Percentiles rank a stretch among this genome's conserved stretches.
Evolutionary conservation across 2,329 filamentous ascomycete species (phyloP).

Genomic region (Cladobotryum protrusum): DNA sequence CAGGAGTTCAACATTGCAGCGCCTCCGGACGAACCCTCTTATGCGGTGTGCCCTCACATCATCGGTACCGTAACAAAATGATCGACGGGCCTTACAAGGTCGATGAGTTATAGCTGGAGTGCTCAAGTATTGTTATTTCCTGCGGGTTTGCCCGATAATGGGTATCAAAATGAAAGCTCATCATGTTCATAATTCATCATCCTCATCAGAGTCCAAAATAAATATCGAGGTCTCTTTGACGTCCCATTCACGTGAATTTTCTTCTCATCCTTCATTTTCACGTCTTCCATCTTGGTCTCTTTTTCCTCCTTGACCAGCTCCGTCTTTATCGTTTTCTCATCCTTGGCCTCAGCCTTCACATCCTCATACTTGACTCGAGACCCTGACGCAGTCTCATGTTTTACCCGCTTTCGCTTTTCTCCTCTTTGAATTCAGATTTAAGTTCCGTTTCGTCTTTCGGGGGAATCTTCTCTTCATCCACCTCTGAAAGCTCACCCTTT

Average conservation of each 20-base stretch:
- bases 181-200: slow-evolving; percentile 29
- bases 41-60: slow-evolving; percentile 41
- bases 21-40: slow-evolving; percentile 36
- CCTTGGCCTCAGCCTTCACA: slow-evolving; percentile 10
- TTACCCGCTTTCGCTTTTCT: slow-evolving; percentile 8
- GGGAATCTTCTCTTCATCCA: slow-evolving; percentile 1
- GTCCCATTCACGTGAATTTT: slow-evolving; percentile 16
- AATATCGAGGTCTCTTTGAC: slow-evolving; percentile 30
- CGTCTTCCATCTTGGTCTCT: slow-evolving; percentile 5
- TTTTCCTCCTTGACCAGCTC: neutral
- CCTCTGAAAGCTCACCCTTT: slow-evolving; percentile 13
- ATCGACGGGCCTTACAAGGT: neutral
- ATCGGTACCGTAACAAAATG: slow-evolving; percentile 48
- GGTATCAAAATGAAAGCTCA: neutral
- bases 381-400: slow-evolving; percentile 3
- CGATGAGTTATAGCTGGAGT: too few relatives aligned
- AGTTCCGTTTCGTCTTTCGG: slow-evolving; percentile 9
- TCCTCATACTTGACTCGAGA: slow-evolving; percentile 2
- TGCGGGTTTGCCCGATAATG: neutral
- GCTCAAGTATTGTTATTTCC: neutral
- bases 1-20: slow-evolving; percentile 40
- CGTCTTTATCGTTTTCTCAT: slow-evolving; percentile 12
- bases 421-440: slow-evolving; percentile 5
- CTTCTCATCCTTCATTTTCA: slow-evolving; percentile 19
- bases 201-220: slow-evolving; percentile 32